Conservation (phyloP, 306 rosid genomes). For the Fragaria iinumae region DNA sequence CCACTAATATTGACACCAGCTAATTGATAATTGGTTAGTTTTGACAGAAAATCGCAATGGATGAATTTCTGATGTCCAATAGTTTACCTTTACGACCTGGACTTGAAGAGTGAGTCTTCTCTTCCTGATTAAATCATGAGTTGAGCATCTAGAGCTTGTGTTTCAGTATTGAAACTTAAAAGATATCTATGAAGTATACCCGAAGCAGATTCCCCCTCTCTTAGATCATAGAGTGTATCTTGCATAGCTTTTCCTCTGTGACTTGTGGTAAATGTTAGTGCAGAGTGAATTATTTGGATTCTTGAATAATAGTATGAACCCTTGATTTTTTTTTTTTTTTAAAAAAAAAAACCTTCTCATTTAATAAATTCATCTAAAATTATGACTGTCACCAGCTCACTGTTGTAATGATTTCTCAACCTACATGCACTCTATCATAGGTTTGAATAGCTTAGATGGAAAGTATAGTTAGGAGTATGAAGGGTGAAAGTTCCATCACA, state of each 20-base stretch:
- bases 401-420: not conserved
- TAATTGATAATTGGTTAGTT: conserved; percentile 25
- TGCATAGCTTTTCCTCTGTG: not conserved
- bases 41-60: conserved; percentile 69
- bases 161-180: conserved; percentile 14
- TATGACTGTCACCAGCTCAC: not conserved
- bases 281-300: not conserved
- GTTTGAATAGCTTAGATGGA: not conserved
- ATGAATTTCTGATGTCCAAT: conserved; percentile 69
- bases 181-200: not conserved
- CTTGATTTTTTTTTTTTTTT: not conserved
- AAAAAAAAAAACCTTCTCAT: too few relatives aligned
- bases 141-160: conserved; percentile 14
- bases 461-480: not conserved
- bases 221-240: not conserved
- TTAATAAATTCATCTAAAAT: not conserved
- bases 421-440: not conserved
- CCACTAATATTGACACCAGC: conserved; percentile 23
- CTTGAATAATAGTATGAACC: not conserved
- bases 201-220: not conserved
- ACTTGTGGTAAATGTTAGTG: not conserved
- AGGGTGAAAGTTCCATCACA: not conserved
- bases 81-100: conserved; percentile 79
- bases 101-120: conserved; percentile 75
- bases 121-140: conserved; percentile 21